Conservation (phyloP, 2,329 filamentous ascomycete genomes). For the Knufia petricola region DNA sequence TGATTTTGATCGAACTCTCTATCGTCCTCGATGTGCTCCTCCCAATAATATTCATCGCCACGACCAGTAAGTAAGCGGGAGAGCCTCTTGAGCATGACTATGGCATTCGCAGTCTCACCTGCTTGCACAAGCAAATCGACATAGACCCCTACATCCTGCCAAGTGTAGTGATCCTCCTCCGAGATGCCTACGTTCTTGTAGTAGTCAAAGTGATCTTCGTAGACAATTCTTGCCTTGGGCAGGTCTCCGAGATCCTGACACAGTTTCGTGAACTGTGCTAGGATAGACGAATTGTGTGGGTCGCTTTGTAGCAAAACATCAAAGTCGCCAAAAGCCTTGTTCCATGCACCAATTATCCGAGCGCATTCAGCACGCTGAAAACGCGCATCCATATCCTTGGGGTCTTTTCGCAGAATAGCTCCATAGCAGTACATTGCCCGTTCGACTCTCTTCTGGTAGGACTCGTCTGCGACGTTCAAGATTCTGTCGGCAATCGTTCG, state of each 20-base stretch:
- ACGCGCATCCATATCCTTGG: conserved; percentile 43
- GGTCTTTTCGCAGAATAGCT: conserved; percentile 45
- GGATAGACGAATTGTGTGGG: conserved; percentile 45
- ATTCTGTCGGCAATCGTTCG: conserved; percentile 47
- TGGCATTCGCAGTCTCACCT: conserved; percentile 50
- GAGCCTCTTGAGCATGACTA: conserved; percentile 60
- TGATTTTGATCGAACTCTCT: conserved; percentile 83
- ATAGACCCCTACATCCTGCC: conserved; percentile 80
- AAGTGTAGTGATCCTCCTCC: conserved; percentile 44
- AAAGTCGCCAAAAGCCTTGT: conserved; percentile 42
- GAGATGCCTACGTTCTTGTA: conserved; percentile 35
- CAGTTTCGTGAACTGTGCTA: conserved; percentile 48
- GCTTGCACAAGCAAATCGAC: conserved; percentile 66
- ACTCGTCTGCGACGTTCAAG: conserved; percentile 35
- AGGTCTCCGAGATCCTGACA: conserved; percentile 45
- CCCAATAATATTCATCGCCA: conserved; percentile 66
- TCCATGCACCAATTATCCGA: conserved; percentile 39
- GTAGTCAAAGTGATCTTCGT: conserved; percentile 44
- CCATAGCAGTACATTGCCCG: conserved; percentile 46
- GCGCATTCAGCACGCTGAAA: conserved; percentile 48
- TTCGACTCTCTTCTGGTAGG: conserved; percentile 33
- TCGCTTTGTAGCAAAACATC: conserved; percentile 45
- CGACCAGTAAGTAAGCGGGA: conserved; percentile 77
- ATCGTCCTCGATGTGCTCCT: conserved; percentile 53
- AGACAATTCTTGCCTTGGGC: conserved; percentile 40